A percentile compares a stretch with the other conserved stretches of the same genome.
Conservation (phyloP, 148 eudicot genomes). For the Diospyros kaki region DNA sequence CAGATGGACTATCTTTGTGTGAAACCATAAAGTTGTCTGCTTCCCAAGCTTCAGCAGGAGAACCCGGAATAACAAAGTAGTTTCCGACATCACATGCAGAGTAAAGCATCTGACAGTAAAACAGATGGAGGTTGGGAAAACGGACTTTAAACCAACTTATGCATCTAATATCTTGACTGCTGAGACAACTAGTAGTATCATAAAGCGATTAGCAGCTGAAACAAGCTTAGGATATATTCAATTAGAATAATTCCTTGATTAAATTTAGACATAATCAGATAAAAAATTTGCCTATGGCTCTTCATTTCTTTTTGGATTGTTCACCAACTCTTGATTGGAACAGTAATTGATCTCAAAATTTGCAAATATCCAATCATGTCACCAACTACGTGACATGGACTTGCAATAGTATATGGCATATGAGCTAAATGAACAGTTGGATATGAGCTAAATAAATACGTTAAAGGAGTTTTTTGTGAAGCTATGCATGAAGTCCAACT, state of each 20-base stretch:
- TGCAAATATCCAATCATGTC: neutral
- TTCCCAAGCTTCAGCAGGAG: slow-evolving; percentile 69
- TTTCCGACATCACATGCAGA: slow-evolving; percentile 78
- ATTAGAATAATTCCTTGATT: neutral
- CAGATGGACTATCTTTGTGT: slow-evolving; percentile 26
- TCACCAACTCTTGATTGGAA: slow-evolving; percentile 3
- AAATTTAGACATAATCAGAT: neutral
- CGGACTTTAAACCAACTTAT: neutral
- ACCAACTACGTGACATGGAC: no score
- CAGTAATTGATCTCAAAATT: neutral
- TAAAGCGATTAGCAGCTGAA: neutral
- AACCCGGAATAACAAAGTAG: slow-evolving; percentile 81
- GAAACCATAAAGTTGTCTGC: slow-evolving; percentile 33
- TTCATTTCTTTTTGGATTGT: neutral
- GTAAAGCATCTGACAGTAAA: slow-evolving; percentile 54
- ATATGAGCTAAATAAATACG: no score
- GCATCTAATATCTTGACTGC: neutral
- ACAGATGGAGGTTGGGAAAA: neutral
- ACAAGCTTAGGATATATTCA: neutral
- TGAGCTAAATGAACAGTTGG: no score
- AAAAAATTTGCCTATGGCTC: neutral
- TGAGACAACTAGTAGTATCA: neutral
- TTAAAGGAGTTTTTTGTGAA: no score
- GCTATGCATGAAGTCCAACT: no score
- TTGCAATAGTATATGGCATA: no score